phyloP scores from a whole-genome alignment of 306 rosid genomes.

The Glycine latifolia region DNA sequence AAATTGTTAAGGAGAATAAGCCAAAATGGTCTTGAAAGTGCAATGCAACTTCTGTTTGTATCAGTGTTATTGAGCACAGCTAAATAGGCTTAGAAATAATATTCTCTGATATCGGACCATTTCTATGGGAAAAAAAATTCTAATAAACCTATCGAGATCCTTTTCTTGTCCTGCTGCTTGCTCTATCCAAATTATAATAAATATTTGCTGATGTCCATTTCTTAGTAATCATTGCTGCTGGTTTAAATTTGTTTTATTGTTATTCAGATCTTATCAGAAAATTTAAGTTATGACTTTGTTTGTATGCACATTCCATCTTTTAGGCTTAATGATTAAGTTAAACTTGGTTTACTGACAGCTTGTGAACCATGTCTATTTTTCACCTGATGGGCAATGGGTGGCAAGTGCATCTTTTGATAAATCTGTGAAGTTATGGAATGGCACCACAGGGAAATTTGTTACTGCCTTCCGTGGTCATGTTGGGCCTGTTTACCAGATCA shows the following conservation, averaged over 20 bases:
- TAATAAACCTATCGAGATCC: conserved; percentile 25
- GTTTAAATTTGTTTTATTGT: conserved; percentile 34
- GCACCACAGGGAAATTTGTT: conserved; percentile 81
- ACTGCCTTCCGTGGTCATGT: conserved; percentile 92
- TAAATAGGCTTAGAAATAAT: not conserved
- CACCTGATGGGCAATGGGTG: conserved; percentile 99
- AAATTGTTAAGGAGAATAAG: conserved; percentile 14
- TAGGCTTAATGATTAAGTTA: conserved; percentile 33
- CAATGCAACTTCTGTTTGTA: conserved; percentile 37
- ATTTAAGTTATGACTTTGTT: conserved; percentile 1
- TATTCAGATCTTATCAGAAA: conserved; percentile 2
- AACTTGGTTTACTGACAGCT: conserved; percentile 59
- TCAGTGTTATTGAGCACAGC: conserved; percentile 4
- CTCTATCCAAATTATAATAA: not conserved
- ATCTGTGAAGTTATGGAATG: conserved; percentile 93
- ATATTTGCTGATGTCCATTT: conserved; percentile 4
- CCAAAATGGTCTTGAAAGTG: conserved; percentile 31
- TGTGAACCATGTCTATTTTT: conserved; percentile 91
- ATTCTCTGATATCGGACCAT: not conserved
- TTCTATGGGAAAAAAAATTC: conserved; percentile 27
- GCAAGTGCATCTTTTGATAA: conserved; percentile 97
- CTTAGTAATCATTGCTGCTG: not conserved
- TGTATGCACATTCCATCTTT: conserved; percentile 10
- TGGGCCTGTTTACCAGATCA: conserved; percentile 93
- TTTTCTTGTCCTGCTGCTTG: conserved; percentile 34